Evolutionary conservation across 148 eudicot species (phyloP).

Genomic region (Talinum fruticosum): DNA sequence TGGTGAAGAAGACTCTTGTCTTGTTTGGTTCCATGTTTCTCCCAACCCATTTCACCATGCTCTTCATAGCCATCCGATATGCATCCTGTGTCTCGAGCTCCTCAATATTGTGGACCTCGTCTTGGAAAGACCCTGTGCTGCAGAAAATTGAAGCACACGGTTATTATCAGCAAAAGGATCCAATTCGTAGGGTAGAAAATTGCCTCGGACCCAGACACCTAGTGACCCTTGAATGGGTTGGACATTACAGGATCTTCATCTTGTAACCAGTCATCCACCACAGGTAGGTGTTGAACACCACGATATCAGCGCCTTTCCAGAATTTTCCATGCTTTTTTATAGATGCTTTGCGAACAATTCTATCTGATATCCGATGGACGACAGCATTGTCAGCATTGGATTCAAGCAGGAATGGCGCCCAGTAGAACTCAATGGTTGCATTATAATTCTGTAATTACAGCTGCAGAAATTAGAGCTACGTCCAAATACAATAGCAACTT

Average conservation of each 20-base stretch:
- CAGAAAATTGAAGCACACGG: neutral
- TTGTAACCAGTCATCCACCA: constrained; percentile 97
- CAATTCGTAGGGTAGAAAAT: neutral
- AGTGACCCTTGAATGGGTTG: neutral
- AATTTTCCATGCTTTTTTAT: constrained; percentile 75
- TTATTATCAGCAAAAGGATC: constrained; percentile 1
- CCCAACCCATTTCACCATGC: constrained; percentile 83
- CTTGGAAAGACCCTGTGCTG: constrained; percentile 84
- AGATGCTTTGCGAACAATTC: constrained; percentile 81
- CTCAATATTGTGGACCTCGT: constrained; percentile 57
- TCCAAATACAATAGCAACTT: neutral
- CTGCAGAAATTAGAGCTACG: neutral
- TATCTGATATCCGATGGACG: constrained; percentile 60
- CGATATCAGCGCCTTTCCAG: constrained; percentile 93
- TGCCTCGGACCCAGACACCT: neutral
- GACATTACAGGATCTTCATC: constrained; percentile 72
- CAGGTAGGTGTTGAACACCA: constrained; percentile 90
- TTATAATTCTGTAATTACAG: constrained; percentile 60
- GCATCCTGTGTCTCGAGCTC: constrained; percentile 75
- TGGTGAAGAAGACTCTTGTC: constrained; percentile 85
- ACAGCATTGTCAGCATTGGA: constrained; percentile 86
- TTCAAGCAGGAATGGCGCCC: constrained; percentile 96
- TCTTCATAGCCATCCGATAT: constrained; percentile 83
- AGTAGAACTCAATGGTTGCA: constrained; percentile 89
- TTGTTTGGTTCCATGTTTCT: constrained; percentile 74